Evolutionary conservation across 371 early-diverging fungal genomes (phyloP).

Genomic region (Mortierella sp.): DNA sequence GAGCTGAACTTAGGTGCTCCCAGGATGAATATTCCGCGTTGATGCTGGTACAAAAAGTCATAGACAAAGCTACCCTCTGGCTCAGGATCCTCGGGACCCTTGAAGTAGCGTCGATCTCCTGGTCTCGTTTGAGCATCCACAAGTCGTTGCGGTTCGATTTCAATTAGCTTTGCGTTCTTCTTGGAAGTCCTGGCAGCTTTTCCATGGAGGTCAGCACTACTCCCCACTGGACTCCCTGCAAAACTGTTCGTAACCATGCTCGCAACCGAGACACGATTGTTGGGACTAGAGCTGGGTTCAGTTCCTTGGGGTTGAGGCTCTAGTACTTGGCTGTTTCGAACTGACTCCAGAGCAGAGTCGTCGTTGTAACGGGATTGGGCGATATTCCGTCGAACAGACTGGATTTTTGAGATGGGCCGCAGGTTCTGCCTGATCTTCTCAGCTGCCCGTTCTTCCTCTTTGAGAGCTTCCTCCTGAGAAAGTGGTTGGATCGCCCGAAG

Average conservation of each 20-base stretch:
- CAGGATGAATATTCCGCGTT: constrained; percentile 56
- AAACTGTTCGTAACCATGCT: constrained; percentile 1
- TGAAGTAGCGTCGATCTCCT: constrained; percentile 37
- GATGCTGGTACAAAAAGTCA: constrained; percentile 49
- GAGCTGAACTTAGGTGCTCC: constrained; percentile 66
- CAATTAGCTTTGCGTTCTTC: constrained; percentile 14
- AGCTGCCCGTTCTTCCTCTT: constrained; percentile 26
- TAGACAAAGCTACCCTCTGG: constrained; percentile 47
- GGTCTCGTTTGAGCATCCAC: constrained; percentile 24
- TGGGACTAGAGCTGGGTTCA: not conserved
- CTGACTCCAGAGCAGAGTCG: not conserved
- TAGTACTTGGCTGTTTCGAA: not conserved
- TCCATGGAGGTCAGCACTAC: not conserved
- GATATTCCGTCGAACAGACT: constrained; percentile 8
- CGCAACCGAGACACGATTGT: not conserved
- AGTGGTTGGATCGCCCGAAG: constrained; percentile 10
- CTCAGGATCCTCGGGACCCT: constrained; percentile 19
- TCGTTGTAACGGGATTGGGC: constrained; percentile 5
- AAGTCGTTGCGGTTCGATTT: constrained; percentile 19
- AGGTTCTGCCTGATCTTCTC: constrained; percentile 35
- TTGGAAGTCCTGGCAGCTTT: constrained; percentile 2
- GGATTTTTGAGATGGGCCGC: constrained; percentile 22
- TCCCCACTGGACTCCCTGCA: not conserved
- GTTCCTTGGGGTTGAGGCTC: not conserved
- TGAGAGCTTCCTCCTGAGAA: constrained; percentile 15